Evolutionary conservation across 306 rosid genomes (phyloP).

Genomic region (Alnus rubra): DNA sequence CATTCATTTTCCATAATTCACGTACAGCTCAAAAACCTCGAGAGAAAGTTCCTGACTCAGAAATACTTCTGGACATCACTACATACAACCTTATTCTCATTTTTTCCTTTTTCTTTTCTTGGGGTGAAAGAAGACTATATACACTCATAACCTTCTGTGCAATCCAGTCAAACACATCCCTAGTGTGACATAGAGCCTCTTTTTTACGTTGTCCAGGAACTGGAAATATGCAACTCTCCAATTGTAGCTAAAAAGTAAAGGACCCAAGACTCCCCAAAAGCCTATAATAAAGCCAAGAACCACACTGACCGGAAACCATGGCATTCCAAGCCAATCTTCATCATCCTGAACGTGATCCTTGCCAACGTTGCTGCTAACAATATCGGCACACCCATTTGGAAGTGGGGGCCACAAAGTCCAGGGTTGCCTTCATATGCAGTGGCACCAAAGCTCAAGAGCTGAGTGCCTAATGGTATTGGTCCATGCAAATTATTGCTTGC

Average conservation of each 20-base stretch:
- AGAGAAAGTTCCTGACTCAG: no score
- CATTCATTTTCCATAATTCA: no score
- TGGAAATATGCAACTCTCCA: neutral
- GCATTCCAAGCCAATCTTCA: neutral
- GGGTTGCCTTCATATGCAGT: conserved; percentile 1
- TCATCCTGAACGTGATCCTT: neutral
- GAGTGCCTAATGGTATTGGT: conserved; percentile 10
- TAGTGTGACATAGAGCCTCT: neutral
- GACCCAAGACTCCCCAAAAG: conserved; percentile 13
- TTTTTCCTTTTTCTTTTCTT: no score
- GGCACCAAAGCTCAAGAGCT: neutral
- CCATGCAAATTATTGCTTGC: conserved; percentile 1
- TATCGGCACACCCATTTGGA: neutral
- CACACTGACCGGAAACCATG: neutral
- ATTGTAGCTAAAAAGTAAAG: neutral
- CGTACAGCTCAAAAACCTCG: no score
- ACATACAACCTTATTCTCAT: no score
- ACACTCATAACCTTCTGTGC: no score
- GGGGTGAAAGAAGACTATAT: neutral
- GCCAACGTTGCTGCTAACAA: neutral
- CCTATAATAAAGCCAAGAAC: conserved; percentile 4
- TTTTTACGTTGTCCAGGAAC: neutral
- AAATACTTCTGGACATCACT: no score
- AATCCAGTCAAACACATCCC: neutral
- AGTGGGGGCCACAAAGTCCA: conserved; percentile 8